phyloP scores from a whole-genome alignment of 2,329 filamentous ascomycete genomes.

The Coleophoma eucalyptorum region DNA sequence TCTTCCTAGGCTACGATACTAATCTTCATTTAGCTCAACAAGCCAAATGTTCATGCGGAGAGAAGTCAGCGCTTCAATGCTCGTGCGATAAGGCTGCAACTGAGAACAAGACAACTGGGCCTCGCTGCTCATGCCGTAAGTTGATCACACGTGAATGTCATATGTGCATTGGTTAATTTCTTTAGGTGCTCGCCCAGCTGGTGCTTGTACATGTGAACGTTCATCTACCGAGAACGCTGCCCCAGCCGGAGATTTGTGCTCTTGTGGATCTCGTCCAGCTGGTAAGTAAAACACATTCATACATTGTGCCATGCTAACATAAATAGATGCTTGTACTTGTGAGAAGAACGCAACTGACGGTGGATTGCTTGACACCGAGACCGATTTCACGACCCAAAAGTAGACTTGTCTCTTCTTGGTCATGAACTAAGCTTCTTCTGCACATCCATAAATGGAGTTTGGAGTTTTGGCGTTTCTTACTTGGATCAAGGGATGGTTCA shows the following conservation, averaged over 20 bases:
- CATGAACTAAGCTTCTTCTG: too few species aligned
- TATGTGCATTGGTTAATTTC: slow-evolving; percentile 15
- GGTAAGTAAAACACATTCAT: slow-evolving; percentile 43
- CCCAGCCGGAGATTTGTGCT: slow-evolving; percentile 58
- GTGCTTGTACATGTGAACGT: slow-evolving; percentile 78
- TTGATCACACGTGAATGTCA: slow-evolving; percentile 30
- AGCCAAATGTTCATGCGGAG: slow-evolving; percentile 82
- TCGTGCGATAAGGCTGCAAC: slow-evolving; percentile 70
- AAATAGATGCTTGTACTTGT: slow-evolving; percentile 71
- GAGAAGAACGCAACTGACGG: slow-evolving; percentile 62
- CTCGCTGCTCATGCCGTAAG: slow-evolving; percentile 75
- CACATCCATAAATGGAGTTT: too few species aligned
- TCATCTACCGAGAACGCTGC: slow-evolving; percentile 66
- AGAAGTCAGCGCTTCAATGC: slow-evolving; percentile 83
- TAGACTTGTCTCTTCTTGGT: neutral
- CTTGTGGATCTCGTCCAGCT: slow-evolving; percentile 71
- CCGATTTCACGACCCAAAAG: slow-evolving; percentile 75
- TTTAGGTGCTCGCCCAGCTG: slow-evolving; percentile 62
- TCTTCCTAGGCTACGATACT: slow-evolving; percentile 1
- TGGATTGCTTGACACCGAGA: slow-evolving; percentile 65
- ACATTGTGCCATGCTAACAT: neutral
- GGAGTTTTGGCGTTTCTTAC: too few species aligned
- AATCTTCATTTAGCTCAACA: slow-evolving; percentile 41
- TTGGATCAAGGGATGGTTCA: too few species aligned
- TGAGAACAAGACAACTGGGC: slow-evolving; percentile 72